Percentiles rank a stretch among this genome's conserved stretches.
These are phyloP conservation scores for Entomortierella lignicola DNA, from an alignment of 192 early-diverging fungal species.

Conservation along the genomic window DNA sequence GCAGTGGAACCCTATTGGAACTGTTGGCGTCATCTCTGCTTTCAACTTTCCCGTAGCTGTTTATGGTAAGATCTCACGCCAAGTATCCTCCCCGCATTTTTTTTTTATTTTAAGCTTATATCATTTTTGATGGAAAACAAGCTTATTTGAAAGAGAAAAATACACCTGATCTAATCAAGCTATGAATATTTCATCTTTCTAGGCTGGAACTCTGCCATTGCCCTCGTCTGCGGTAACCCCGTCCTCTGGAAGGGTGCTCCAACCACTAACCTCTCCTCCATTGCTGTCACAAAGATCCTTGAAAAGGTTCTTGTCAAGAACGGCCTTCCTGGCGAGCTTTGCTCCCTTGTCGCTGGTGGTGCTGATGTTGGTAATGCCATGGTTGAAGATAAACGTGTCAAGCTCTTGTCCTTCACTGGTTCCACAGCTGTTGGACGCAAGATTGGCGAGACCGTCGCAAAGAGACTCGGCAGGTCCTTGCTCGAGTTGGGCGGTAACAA, in stretches of 20 bases:
- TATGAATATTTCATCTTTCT: constrained; percentile 28
- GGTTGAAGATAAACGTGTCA: constrained; percentile 73
- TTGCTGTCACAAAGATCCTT: constrained; percentile 92
- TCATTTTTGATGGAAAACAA: not conserved
- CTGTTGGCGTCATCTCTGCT: constrained; percentile 92
- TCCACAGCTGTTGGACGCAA: constrained; percentile 81
- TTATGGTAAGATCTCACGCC: constrained; percentile 57
- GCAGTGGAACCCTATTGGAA: constrained; percentile 94
- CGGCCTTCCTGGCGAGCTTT: constrained; percentile 83
- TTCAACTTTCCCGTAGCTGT: constrained; percentile 90
- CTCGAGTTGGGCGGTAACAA: constrained; percentile 97
- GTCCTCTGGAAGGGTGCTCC: constrained; percentile 92
- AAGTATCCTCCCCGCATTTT: no score
- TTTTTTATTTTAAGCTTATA: not conserved
- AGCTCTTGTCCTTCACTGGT: constrained; percentile 93
- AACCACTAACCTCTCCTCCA: constrained; percentile 79
- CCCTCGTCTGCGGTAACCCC: constrained; percentile 90
- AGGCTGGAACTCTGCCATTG: constrained; percentile 95
- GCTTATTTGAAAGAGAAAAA: no score
- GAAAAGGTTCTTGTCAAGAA: constrained; percentile 84
- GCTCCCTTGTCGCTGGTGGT: constrained; percentile 86
- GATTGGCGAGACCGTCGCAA: constrained; percentile 84
- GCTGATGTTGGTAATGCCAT: constrained; percentile 87
- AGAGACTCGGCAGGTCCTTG: constrained; percentile 88
- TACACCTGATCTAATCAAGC: not conserved